Conservation (phyloP, 2,329 filamentous ascomycete species). For the Fusarium equiseti region DNA sequence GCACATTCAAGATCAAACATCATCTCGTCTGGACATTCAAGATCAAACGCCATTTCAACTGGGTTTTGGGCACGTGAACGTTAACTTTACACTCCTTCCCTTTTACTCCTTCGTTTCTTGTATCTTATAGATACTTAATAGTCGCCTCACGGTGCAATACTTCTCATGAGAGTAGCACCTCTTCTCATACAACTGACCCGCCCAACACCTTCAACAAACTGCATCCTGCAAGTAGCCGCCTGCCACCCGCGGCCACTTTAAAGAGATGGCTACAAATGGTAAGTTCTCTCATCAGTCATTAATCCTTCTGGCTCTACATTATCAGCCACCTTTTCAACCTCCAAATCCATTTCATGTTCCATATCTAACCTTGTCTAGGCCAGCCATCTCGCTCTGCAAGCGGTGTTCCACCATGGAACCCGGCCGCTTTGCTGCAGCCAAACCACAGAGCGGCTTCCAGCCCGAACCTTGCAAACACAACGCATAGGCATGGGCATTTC, state of each 20-base stretch:
- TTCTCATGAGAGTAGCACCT: constrained; percentile 43
- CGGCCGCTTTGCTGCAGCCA: constrained; percentile 57
- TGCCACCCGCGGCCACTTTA: constrained; percentile 37
- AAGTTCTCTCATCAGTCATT: constrained; percentile 7
- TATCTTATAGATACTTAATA: constrained; percentile 1
- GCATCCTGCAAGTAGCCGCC: constrained; percentile 42
- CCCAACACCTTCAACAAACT: constrained; percentile 38
- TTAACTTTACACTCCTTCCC: constrained; percentile 7
- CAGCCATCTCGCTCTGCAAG: constrained; percentile 47
- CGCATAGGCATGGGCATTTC: constrained; percentile 45
- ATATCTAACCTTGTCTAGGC: constrained; percentile 43
- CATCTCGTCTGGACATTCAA: not conserved
- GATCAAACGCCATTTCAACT: not conserved
- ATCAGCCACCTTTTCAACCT: not conserved
- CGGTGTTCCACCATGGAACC: constrained; percentile 55
- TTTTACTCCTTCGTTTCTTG: constrained; percentile 8
- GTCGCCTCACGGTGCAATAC: constrained; percentile 10
- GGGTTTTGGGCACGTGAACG: constrained; percentile 6
- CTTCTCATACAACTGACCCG: constrained; percentile 34
- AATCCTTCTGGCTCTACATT: not conserved
- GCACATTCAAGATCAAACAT: constrained; percentile 31
- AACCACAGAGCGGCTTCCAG: constrained; percentile 49
- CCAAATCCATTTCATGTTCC: constrained; percentile 14
- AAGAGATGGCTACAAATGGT: constrained; percentile 52
- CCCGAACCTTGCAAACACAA: constrained; percentile 45